Evolutionary conservation across 169 alveolate species (phyloP), one percentile per base, ranked within the genome.

Genomic region (Plasmodium falciparum): DNA sequence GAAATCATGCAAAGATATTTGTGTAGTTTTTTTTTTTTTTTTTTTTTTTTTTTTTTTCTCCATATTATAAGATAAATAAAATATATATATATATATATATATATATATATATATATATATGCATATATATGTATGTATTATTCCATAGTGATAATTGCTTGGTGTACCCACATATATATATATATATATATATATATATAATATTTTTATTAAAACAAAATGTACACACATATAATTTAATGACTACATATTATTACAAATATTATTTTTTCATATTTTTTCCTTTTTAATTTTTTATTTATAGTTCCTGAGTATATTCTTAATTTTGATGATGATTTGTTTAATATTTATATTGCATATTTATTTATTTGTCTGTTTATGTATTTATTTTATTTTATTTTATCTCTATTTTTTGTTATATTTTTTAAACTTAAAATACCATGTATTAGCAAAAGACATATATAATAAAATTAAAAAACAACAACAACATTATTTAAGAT

Each of bases 401-500:
- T 24, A 33, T 13, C 29, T 29, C 9, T 9, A 24, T 20, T 69
- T 43, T 54, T 54, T 66, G 29, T 29, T 66, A 13, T 66, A 24
- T 33, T 66, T n/a, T 24, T 39, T 66, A 29, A 66, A 0, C 45
- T 33, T 12, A 33, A 39, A 66, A 0, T 54, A 13, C 6, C 39
- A 22, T 59, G 15, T 59, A 17, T 22, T 20, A 69, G 50, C 0
- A 69, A 65, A 65, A 65, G 39, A 65, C 24, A 65, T 26, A 65
- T 1, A 73, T 50, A 59, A 72, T 22, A 26, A 29, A 50, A 26
- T 73, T 62, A 39, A 52, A 72, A 59, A 49, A 13, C 0, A 15
- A 29, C 8, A 56, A 17, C 58, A 54, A 26, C 13, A 17, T 13
- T 56, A 73, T 15, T 5, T 45, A 47, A 20, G 24, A 74, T 74